Evolutionary conservation across 495 filamentous ascomycete genomes (phyloP), one percentile per base, ranked within the genome.

Genomic region (Penicillium paxilli): DNA sequence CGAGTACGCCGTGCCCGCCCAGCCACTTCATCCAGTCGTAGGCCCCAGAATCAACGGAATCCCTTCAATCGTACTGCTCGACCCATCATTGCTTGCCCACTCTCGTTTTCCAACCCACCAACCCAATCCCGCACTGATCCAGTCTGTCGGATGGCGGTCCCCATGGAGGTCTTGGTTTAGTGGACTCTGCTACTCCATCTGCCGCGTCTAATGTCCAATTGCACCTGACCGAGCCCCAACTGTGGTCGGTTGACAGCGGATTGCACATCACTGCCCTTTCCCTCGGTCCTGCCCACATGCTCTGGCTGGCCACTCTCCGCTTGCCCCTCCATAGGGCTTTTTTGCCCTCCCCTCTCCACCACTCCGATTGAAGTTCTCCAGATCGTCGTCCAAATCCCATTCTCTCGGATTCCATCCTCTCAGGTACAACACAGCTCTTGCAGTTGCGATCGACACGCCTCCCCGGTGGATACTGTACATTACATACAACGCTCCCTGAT

Each of bases 311-410:
- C 28, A 22, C 30, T 51, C 57, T 59, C 51, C 51, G 51, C 44
- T 44, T 57, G 53, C 58, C 58, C 58, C 49, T 60, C 53, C 54
- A 54, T 51, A 54, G 45, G 47, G 26, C 38, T 49, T 40, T 45
- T 35, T 44, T 41, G 37, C 28, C 35, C 51, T 53, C 47, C 52
- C 45, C 52, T 46, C 47, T n/a, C n/a, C n/a, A n/a, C n/a, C 52
- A 59, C 52, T 47, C 20, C 49, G 4, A 40, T 32, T 49, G 26
- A 25, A 23, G 19, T 40, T 49, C 51, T 49, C 52, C 52, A 49
- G 57, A 55, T 60, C 44, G 44, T 49, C 52, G 40, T 42, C 12
- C 45, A 14, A 30, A 19, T 46, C 22, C 48, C 21, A 45, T 45
- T 47, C 51, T 28, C 40, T 44, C 50, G 56, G 56, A 40, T 49